A percentile compares a stretch with the other conserved stretches of the same genome.
Evolutionary conservation across 441 rosid genomes (phyloP).

Genomic region (Bruguiera hainesii): DNA sequence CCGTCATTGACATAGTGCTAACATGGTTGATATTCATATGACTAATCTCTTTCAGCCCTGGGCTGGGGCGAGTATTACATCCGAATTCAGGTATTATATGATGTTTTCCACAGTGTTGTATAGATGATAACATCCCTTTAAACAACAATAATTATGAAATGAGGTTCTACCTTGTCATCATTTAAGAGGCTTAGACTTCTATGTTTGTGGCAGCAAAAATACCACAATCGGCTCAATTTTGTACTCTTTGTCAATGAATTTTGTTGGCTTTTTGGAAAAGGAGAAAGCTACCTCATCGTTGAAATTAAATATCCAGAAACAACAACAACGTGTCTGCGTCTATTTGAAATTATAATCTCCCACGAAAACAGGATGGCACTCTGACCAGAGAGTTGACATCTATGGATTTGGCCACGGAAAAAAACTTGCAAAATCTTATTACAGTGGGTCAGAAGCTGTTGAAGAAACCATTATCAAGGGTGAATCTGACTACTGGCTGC

Average conservation of each 20-base stretch:
- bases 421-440: slow-evolving; percentile 42
- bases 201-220: no score
- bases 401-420: slow-evolving; percentile 46
- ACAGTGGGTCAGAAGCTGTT: slow-evolving; percentile 49
- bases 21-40: slow-evolving; percentile 57
- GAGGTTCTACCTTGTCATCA: slow-evolving; percentile 10
- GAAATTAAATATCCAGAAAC: no score
- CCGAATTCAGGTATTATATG: slow-evolving; percentile 41
- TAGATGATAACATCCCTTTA: no score
- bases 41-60: slow-evolving; percentile 46
- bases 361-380: slow-evolving; percentile 16
- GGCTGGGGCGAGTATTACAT: slow-evolving; percentile 45
- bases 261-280: no score
- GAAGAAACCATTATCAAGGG: slow-evolving; percentile 44
- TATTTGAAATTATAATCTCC: neutral
- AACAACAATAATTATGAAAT: no score
- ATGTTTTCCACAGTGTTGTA: no score
- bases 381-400: slow-evolving; percentile 40
- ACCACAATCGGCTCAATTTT: no score
- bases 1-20: slow-evolving; percentile 4
- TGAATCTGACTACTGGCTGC: slow-evolving; percentile 45
- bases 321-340: no score
- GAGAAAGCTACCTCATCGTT: no score
- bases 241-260: no score
- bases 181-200: no score